A percentile compares a stretch with the other conserved stretches of the same genome.
Conservation (phyloP, 331 rosid species). For the Prunus yedoensis region DNA sequence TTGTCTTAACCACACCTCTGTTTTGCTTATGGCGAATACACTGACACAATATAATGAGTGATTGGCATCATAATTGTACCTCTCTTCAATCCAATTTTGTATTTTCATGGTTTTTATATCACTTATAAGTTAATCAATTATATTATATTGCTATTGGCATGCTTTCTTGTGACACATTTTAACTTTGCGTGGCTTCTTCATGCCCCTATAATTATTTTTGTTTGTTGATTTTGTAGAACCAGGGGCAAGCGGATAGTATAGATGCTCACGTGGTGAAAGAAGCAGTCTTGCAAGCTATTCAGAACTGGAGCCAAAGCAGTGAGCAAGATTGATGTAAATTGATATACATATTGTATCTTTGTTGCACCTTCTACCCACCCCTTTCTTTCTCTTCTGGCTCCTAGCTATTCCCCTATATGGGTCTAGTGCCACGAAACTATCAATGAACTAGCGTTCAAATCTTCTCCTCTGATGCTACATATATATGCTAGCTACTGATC, state of each 20-base stretch:
- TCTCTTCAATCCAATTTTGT: constrained; percentile 5
- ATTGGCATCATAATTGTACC: neutral
- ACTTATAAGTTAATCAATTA: too few species aligned
- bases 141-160: too few species aligned
- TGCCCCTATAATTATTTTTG: neutral
- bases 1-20: constrained; percentile 23
- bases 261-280: constrained; percentile 83
- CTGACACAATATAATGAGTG: constrained; percentile 26
- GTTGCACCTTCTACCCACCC: neutral
- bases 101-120: neutral
- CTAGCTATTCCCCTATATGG: neutral
- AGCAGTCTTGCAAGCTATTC: constrained; percentile 72
- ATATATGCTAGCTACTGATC: too few species aligned
- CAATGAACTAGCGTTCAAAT: neutral
- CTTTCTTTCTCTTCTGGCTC: neutral
- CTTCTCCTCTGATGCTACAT: too few species aligned
- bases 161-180: too few species aligned
- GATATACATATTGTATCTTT: neutral
- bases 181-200: too few species aligned
- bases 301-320: constrained; percentile 37
- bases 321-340: neutral
- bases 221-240: constrained; percentile 44
- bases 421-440: too few species aligned
- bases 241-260: constrained; percentile 43
- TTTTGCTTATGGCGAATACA: constrained; percentile 14